Percentiles rank a stretch among this genome's conserved stretches.
Conservation (phyloP, 2,329 filamentous ascomycete species). For the Apiospora kogelbergensis region DNA sequence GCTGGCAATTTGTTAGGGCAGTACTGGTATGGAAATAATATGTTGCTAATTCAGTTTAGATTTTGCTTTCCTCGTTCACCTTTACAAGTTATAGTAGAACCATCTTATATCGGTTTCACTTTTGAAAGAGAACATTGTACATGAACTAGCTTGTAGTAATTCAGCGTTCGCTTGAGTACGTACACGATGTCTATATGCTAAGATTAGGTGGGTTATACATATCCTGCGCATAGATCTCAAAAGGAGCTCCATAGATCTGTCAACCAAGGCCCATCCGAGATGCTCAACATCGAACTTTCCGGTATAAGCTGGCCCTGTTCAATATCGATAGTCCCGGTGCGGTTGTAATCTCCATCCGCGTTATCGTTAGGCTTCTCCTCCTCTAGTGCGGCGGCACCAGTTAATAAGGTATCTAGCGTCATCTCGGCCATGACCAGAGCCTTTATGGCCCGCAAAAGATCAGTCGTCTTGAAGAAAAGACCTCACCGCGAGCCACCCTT, state of each 20-base stretch:
- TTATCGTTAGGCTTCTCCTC: background rate
- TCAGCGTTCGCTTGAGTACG: too few species aligned
- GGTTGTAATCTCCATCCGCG: background rate
- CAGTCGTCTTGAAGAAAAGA: background rate
- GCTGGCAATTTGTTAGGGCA: background rate
- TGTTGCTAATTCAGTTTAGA: background rate
- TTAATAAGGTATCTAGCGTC: background rate
- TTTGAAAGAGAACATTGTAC: too few species aligned
- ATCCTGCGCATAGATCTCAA: background rate
- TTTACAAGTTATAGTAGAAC: too few species aligned
- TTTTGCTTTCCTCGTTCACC: background rate
- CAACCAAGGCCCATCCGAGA: background rate
- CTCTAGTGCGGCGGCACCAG: background rate
- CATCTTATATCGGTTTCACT: too few species aligned
- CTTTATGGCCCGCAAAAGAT: background rate
- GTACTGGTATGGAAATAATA: background rate
- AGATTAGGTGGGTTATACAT: background rate
- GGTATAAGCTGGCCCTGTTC: background rate
- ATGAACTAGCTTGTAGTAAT: too few species aligned
- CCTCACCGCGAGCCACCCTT: background rate
- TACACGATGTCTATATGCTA: too few species aligned
- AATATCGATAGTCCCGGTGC: background rate
- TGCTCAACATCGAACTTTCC: background rate
- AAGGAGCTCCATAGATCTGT: background rate
- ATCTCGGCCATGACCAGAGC: background rate